A percentile compares a stretch with the other conserved stretches of the same genome.
Evolutionary conservation across 441 rosid species (phyloP).

Genomic region (Gossypium schwendimanii): DNA sequence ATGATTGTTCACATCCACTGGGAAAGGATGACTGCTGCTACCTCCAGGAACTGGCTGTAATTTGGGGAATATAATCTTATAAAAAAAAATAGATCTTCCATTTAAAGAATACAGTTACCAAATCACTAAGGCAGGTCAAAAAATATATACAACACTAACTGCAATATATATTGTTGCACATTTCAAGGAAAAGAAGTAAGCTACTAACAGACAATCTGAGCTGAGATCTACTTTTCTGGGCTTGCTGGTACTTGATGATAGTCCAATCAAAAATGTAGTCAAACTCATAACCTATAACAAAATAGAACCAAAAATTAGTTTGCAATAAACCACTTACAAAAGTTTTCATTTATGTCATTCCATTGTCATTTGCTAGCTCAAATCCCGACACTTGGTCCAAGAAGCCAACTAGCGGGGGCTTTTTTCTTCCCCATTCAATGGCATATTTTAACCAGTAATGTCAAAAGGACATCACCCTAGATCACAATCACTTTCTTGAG

Average conservation of each 20-base stretch:
- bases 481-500: neutral
- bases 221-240: conserved; percentile 56
- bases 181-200: neutral
- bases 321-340: neutral
- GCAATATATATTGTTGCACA: neutral
- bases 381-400: neutral
- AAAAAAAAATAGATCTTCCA: conserved; percentile 1
- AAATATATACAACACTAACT: neutral
- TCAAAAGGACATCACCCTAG: neutral
- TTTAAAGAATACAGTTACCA: neutral
- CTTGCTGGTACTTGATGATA: conserved; percentile 73
- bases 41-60: conserved; percentile 63
- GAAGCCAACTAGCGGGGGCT: neutral
- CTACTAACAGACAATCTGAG: conserved; percentile 40
- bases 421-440: neutral
- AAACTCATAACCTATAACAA: conserved; percentile 53
- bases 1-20: conserved; percentile 42
- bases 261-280: conserved; percentile 91
- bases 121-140: too few species aligned
- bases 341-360: neutral
- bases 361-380: neutral
- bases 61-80: neutral
- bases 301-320: conserved; percentile 7
- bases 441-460: neutral
- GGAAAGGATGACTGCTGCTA: conserved; percentile 49